Evolutionary conservation across 495 filamentous ascomycete species (phyloP), one percentile per base, ranked within the genome.

Genomic region (Talaromyces ruber): DNA sequence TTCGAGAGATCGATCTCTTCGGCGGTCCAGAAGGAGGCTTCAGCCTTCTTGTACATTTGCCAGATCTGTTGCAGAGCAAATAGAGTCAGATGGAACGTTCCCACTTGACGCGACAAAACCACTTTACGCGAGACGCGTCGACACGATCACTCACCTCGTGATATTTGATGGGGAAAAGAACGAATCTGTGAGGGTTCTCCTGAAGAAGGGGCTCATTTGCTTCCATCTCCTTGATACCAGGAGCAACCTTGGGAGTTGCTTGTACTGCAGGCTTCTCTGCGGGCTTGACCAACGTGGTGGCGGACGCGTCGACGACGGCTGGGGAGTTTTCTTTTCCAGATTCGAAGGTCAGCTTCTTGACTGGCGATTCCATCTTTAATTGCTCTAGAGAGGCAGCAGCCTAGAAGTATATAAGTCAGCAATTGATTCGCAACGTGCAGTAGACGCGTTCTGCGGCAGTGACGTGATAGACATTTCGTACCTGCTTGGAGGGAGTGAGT

Each of bases 1-100:
- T 98, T 98, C 68, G 93, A 96, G 28, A 98, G 86, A 80, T 98
- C 94, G 64, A 98, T 97, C 80, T 98, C 94, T 74, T 98, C 94
- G 60, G 94, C 94, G 59, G 95, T 98, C 94, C 94, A 98, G 86
- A 98, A 98, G 39, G 95, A 98, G 25, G 94, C 94, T 76, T 97
- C 93, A 67, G 95, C 95, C 81, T 98, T 98, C 88, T 98, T 98
- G 85, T 98, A 98, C 93, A 98, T 97, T 77, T 97, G 95, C 94
- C 94, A 98, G 79, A 98, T 93, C 94, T 93, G 68, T 71, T 29
- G 60, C 37, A 53, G 59, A 62, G 63, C 45, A 51, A 57, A 39
- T 24, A 26, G 57, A 70, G 67, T 62, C n/a, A 61, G 60, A 14
- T 62, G 47, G 62, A 71, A 76, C 65, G 45, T 58, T 69, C 64